These are phyloP conservation scores for Staphylotrichum longicolle DNA, from an alignment of 495 filamentous ascomycete species.

Conservation along the genomic window DNA sequence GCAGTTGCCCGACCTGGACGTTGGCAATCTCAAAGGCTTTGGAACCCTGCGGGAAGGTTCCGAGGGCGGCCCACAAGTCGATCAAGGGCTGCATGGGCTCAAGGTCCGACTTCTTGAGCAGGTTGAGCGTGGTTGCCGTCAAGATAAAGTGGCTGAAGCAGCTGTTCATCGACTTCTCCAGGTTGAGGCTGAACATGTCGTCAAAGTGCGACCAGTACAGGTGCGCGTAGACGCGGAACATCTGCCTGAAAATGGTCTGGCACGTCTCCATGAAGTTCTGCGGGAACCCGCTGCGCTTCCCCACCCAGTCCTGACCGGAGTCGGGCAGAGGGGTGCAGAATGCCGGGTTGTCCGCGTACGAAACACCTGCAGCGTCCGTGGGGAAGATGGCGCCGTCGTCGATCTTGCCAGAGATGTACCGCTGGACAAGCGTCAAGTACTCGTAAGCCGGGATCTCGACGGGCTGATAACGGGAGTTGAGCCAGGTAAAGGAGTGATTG, in stretches of 20 bases:
- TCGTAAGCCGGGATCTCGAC: slow-evolving; percentile 74
- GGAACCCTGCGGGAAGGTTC: slow-evolving; percentile 71
- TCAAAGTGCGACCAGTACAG: slow-evolving; percentile 83
- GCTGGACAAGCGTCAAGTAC: slow-evolving; percentile 91
- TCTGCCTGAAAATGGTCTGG: slow-evolving; percentile 91
- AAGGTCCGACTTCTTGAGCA: slow-evolving; percentile 79
- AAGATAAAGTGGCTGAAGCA: slow-evolving; percentile 93
- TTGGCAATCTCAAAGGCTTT: slow-evolving; percentile 58
- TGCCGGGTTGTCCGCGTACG: slow-evolving; percentile 55
- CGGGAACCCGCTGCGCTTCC: slow-evolving; percentile 85
- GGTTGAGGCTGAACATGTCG: slow-evolving; percentile 77
- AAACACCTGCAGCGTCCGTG: slow-evolving; percentile 61
- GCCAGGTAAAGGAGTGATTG: slow-evolving; percentile 89
- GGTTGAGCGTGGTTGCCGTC: slow-evolving; percentile 78
- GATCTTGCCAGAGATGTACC: slow-evolving; percentile 90
- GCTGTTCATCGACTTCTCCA: slow-evolving; percentile 85
- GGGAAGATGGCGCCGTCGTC: slow-evolving; percentile 83
- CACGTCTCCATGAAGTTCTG: slow-evolving; percentile 81
- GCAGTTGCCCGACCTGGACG: slow-evolving; percentile 43
- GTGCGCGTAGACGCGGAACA: slow-evolving; percentile 95
- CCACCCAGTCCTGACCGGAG: slow-evolving; percentile 63
- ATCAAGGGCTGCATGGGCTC: slow-evolving; percentile 94
- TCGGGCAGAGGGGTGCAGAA: slow-evolving; percentile 60
- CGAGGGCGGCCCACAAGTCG: slow-evolving; percentile 82
- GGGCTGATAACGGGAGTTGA: slow-evolving; percentile 61